Evolutionary conservation across 768 basidiomycete species (phyloP).

Genomic region (Hortiboletus flavorubellus): DNA sequence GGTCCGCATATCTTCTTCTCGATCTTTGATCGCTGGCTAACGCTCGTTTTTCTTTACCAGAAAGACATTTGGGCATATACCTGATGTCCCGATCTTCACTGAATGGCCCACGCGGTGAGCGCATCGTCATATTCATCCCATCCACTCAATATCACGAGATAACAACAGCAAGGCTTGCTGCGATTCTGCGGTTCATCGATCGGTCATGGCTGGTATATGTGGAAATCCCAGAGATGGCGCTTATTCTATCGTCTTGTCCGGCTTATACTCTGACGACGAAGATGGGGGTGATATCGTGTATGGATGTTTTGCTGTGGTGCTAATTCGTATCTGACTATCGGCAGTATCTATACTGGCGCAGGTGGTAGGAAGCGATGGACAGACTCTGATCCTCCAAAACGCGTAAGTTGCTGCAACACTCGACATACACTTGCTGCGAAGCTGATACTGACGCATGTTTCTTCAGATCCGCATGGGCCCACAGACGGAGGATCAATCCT

Average conservation of each 20-base stretch:
- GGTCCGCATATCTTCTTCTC: not conserved
- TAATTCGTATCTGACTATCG: not conserved
- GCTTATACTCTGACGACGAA: conserved; percentile 22
- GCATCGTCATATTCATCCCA: not conserved
- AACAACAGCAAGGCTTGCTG: conserved; percentile 9
- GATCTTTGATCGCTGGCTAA: not conserved
- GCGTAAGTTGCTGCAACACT: conserved; percentile 13
- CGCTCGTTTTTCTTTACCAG: conserved; percentile 2
- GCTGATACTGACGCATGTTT: not conserved
- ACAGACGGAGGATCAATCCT: conserved; percentile 23
- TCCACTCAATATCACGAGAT: not conserved
- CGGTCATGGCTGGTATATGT: conserved; percentile 13
- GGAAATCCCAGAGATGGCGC: conserved; percentile 12
- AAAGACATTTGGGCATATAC: conserved; percentile 25
- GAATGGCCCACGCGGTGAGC: conserved; percentile 19
- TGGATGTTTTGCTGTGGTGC: not conserved
- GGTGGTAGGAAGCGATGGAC: conserved; percentile 19
- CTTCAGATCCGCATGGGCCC: conserved; percentile 20
- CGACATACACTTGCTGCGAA: not conserved
- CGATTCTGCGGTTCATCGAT: conserved; percentile 18
- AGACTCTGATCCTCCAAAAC: conserved; percentile 14
- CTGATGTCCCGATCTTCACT: conserved; percentile 21
- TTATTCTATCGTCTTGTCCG: conserved; percentile 21
- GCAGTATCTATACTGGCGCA: conserved; percentile 28
- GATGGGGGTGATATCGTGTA: conserved; percentile 28